Evolutionary conservation across 345 rosid species (phyloP).

Genomic region (Physaria fendleri): DNA sequence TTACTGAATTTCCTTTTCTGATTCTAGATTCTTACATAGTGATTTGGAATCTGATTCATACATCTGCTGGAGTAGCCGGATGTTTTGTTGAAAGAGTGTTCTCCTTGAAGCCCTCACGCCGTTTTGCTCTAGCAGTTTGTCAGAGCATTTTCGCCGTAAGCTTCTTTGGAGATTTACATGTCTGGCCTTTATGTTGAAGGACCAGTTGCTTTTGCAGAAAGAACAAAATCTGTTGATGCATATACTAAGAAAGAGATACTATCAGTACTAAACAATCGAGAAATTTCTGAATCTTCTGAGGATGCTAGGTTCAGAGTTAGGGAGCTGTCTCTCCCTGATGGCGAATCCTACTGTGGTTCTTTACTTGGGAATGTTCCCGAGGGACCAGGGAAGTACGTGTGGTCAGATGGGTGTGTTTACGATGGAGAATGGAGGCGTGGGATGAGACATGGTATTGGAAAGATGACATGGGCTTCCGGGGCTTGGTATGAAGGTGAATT

Average conservation of each 20-base stretch:
- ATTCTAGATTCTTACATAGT: constrained; percentile 22
- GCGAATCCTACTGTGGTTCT: constrained; percentile 73
- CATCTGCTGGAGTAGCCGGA: neutral
- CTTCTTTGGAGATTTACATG: constrained; percentile 73
- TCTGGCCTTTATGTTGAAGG: constrained; percentile 57
- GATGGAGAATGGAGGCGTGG: constrained; percentile 94
- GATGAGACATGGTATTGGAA: constrained; percentile 83
- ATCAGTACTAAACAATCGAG: constrained; percentile 46
- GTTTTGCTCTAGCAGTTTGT: constrained; percentile 16
- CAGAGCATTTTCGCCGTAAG: constrained; percentile 24
- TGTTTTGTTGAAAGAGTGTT: constrained; percentile 20
- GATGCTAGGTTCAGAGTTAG: constrained; percentile 54
- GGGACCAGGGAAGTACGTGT: constrained; percentile 75
- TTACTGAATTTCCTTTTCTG: neutral
- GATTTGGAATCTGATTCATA: constrained; percentile 25
- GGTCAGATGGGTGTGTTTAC: constrained; percentile 70
- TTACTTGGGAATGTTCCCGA: constrained; percentile 72
- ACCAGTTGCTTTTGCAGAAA: constrained; percentile 48
- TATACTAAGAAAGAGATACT: constrained; percentile 35
- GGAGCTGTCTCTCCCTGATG: constrained; percentile 53
- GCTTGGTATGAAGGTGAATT: constrained; percentile 79
- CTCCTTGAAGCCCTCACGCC: constrained; percentile 27
- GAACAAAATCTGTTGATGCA: constrained; percentile 68
- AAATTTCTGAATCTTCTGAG: constrained; percentile 44
- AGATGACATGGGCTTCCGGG: constrained; percentile 70